phyloP scores from a whole-genome alignment of 2,329 filamentous ascomycete genomes.

The Ceratocystis colombiana region DNA sequence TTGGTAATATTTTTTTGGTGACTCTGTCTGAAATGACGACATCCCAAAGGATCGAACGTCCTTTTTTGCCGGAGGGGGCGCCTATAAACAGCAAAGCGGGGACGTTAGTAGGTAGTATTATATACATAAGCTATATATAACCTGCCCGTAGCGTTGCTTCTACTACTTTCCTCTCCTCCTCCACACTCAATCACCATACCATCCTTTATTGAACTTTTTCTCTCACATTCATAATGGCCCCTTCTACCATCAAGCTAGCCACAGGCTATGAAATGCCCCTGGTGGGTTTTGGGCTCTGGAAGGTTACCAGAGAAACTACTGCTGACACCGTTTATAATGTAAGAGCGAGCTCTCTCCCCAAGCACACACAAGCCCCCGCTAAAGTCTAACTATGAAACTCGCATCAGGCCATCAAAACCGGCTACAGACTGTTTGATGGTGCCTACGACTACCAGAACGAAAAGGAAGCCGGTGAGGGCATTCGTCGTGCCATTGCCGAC shows the following conservation, averaged over 20 bases:
- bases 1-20: neutral
- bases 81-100: slow-evolving; percentile 26
- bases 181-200: neutral
- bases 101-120: neutral
- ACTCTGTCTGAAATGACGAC: slow-evolving; percentile 34
- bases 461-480: slow-evolving; percentile 63
- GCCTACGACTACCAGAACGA: slow-evolving; percentile 73
- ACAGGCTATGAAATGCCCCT: slow-evolving; percentile 61
- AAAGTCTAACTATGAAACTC: neutral
- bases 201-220: neutral
- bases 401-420: slow-evolving; percentile 46
- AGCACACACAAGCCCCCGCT: neutral
- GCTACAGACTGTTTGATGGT: slow-evolving; percentile 52
- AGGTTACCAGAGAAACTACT: slow-evolving; percentile 62
- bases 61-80: slow-evolving; percentile 30
- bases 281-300: slow-evolving; percentile 73
- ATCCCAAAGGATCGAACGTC: slow-evolving; percentile 37
- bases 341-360: neutral
- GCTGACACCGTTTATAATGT: slow-evolving; percentile 66
- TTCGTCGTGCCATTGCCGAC: slow-evolving; percentile 69
- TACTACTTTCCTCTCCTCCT: slow-evolving; percentile 24
- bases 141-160: slow-evolving; percentile 27
- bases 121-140: neutral
- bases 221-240: slow-evolving; percentile 23
- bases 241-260: slow-evolving; percentile 46